These are phyloP conservation scores for Hymenoscyphus scutula DNA, from an alignment of 2,329 filamentous ascomycete species.

Conservation along the genomic window DNA sequence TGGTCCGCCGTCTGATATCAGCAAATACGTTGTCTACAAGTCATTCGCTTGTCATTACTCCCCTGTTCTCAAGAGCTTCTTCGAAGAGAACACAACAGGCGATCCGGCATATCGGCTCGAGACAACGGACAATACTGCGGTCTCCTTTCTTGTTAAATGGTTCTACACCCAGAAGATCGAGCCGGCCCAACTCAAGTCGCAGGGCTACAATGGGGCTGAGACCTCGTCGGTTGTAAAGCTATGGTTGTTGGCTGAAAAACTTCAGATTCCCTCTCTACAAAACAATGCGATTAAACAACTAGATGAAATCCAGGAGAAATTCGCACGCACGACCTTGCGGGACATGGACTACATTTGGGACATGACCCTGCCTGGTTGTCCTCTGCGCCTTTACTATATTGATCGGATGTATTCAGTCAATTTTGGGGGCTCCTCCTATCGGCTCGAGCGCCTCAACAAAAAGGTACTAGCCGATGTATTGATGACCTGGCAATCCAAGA, in stretches of 20 bases:
- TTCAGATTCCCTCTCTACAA: neutral
- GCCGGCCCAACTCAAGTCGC: neutral
- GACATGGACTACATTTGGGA: neutral
- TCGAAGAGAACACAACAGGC: constrained; percentile 6
- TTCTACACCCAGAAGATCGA: constrained; percentile 13
- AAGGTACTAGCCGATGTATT: too few species aligned
- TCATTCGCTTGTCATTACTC: constrained; percentile 16
- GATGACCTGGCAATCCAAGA: too few species aligned
- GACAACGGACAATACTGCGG: neutral
- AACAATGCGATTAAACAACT: too few species aligned
- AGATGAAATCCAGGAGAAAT: neutral
- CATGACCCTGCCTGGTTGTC: neutral
- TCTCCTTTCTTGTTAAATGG: constrained; percentile 11
- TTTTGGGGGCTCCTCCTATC: too few species aligned
- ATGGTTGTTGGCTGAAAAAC: neutral
- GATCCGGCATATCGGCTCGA: neutral
- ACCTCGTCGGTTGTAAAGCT: neutral
- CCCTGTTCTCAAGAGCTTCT: constrained; percentile 10
- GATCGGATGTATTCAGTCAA: neutral
- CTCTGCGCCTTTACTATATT: neutral
- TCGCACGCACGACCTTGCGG: neutral
- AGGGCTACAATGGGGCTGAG: neutral
- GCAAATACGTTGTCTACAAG: constrained; percentile 17
- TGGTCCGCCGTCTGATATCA: too few species aligned
- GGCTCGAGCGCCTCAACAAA: too few species aligned